Evolutionary conservation across 495 filamentous ascomycete genomes (phyloP).

Genomic region (Achaetomiella virescens): DNA sequence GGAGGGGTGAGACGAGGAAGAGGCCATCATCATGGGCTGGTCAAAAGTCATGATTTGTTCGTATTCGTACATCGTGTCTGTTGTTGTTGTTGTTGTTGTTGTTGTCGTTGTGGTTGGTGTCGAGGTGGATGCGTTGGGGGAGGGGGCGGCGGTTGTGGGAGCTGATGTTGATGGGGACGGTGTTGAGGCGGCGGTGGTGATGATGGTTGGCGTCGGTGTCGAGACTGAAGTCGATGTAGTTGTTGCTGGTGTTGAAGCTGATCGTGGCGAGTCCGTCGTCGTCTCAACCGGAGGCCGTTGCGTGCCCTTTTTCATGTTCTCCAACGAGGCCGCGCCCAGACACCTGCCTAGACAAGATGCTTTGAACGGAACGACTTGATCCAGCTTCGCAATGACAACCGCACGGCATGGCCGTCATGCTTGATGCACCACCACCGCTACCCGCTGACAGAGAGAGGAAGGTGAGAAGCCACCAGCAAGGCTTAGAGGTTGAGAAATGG

Average conservation of each 20-base stretch:
- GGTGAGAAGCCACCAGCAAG: not conserved
- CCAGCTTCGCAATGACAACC: constrained; percentile 9
- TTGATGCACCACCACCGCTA: constrained; percentile 7
- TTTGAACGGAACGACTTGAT: not conserved
- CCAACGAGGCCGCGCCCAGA: not conserved
- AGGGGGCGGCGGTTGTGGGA: constrained; percentile 1
- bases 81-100: constrained; percentile 3
- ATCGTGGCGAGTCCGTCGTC: not conserved
- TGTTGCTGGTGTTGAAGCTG: constrained; percentile 3
- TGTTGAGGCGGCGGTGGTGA: not conserved
- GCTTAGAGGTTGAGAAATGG: constrained; percentile 3
- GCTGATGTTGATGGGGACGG: not conserved
- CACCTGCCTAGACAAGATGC: not conserved
- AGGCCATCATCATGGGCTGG: constrained; percentile 15
- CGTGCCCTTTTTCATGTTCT: constrained; percentile 25
- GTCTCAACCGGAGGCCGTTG: constrained; percentile 1
- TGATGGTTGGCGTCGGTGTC: not conserved
- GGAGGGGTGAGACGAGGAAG: constrained; percentile 1
- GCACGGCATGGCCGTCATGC: constrained; percentile 17
- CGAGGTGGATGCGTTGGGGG: not conserved
- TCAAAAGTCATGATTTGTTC: constrained; percentile 33
- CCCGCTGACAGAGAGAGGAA: not conserved
- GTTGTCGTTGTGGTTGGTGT: constrained; percentile 4
- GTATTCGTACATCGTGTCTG: constrained; percentile 29
- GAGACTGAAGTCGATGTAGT: not conserved